Percentiles rank a stretch among this genome's conserved stretches.
These are phyloP conservation scores for Metarhizium anisopliae DNA, from an alignment of 2,329 filamentous ascomycete genomes.

Conservation along the genomic window DNA sequence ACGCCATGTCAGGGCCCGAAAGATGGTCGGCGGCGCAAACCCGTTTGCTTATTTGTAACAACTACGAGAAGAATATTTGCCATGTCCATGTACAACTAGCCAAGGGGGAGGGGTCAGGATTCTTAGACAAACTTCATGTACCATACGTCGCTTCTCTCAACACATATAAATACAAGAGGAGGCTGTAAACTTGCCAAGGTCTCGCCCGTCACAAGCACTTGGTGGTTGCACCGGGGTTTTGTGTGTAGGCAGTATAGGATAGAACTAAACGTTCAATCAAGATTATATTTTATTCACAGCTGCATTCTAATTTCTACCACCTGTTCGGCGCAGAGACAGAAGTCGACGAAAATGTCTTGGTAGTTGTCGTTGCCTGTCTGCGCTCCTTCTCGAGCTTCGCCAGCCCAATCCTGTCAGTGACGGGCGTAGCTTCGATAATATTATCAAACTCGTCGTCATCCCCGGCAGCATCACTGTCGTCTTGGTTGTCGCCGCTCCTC, in stretches of 20 bases:
- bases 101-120: slow-evolving; percentile 1
- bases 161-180: neutral
- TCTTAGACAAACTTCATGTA: slow-evolving; percentile 3
- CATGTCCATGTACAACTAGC: neutral
- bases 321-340: slow-evolving; percentile 38
- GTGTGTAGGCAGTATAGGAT: neutral
- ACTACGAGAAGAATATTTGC: neutral
- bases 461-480: slow-evolving; percentile 47
- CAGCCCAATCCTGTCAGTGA: slow-evolving; percentile 75
- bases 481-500: slow-evolving; percentile 44
- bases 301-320: slow-evolving; percentile 24
- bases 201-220: neutral
- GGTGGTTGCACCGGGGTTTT: neutral
- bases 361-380: slow-evolving; percentile 36
- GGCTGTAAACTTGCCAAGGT: neutral
- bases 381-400: slow-evolving; percentile 48
- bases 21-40: neutral
- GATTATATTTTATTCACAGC: neutral
- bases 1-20: neutral
- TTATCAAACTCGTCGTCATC: slow-evolving; percentile 80
- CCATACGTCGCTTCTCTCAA: neutral
- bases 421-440: slow-evolving; percentile 83
- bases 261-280: neutral
- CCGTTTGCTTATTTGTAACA: neutral
- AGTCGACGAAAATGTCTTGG: slow-evolving; percentile 42